Evolutionary conservation across 2,329 filamentous ascomycete genomes (phyloP).

Genomic region (Lasiodiplodia theobromae): DNA sequence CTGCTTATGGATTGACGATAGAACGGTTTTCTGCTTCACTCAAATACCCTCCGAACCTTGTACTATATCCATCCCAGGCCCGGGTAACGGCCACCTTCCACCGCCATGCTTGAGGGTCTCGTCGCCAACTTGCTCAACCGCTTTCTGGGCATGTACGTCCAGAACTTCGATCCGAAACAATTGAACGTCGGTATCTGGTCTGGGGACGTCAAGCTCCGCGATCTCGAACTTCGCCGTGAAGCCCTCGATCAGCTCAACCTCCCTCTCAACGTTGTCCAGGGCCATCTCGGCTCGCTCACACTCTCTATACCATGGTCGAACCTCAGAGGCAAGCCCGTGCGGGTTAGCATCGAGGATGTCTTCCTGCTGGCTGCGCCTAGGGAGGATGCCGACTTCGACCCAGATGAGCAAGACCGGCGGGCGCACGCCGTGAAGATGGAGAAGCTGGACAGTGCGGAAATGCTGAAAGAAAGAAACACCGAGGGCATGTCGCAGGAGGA

Average conservation of each 20-base stretch:
- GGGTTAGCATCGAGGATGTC: conserved; percentile 95
- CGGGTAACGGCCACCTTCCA: conserved; percentile 71
- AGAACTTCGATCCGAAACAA: conserved; percentile 98
- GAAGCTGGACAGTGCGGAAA: conserved; percentile 93
- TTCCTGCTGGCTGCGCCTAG: conserved; percentile 94
- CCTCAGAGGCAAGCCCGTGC: conserved; percentile 89
- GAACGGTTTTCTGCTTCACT: conserved; percentile 18
- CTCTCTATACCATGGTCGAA: conserved; percentile 98
- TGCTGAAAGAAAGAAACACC: conserved; percentile 89
- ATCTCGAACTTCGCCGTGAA: conserved; percentile 91
- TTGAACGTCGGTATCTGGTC: conserved; percentile 99
- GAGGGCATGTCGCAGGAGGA: conserved; percentile 95
- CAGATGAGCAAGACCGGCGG: conserved; percentile 87
- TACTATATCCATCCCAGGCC: conserved; percentile 60
- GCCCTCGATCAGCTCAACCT: conserved; percentile 96
- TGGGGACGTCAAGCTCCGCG: conserved; percentile 92
- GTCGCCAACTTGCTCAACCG: conserved; percentile 97
- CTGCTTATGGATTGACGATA: conserved; percentile 28
- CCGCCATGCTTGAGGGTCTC: conserved; percentile 91
- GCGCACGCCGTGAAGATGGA: conserved; percentile 97
- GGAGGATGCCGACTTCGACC: conserved; percentile 91
- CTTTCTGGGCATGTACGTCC: conserved; percentile 99
- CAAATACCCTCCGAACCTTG: conserved; percentile 2
- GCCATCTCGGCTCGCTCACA: conserved; percentile 90
- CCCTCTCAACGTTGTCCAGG: conserved; percentile 94